Base-by-base conservation (phyloP, 2,329 filamentous ascomycete genomes). In the Calycina marina region DNA sequence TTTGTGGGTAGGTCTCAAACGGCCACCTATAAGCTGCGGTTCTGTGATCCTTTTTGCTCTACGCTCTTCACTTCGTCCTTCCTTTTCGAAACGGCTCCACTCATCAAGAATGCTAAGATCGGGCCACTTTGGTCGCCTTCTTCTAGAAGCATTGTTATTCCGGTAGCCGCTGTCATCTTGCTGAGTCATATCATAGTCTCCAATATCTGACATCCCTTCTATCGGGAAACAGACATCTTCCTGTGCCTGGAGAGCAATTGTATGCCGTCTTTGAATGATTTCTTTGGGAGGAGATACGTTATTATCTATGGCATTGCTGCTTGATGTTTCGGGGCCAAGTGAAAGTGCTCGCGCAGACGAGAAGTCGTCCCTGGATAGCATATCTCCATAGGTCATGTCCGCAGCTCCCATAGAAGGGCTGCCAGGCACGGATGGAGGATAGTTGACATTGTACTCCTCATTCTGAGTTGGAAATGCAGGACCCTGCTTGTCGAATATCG, bases 151-250 rank as follows among this genome's bases (percentile, higher is more conserved):
- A 32, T 34, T 35, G 16, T 32, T 35, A 25, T 37, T 41, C 33
- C 46, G 39, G 28, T 42, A 55, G 24, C 55, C 56, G 27, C 56
- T 58, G 13, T 59, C 58, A 4, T 67, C 65, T 4, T 60, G 56
- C 26, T 61, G 62, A 22, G 60, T 59, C 5, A 65, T 56, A 30
- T 90, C 83, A 28, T 92, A 84, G 18, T 88, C 80, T 16, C 68
- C 84, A 29, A 90, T 62, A 46, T 92, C 84, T 0, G 83, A 90
- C 56, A 85, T 66, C 4, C 65, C 74, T 34, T 80, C 77, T 4
- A 75, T 73, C 0, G 86, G 88, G 48, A 93, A 94, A 59, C 90
- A 94, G 1, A 96, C 86, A 56, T 96, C 90, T 42, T 81, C 81
- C 47, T 90, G 74, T 0, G 76, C 81, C 8, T 76, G 65, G 9